Percentiles rank a stretch among this genome's conserved stretches.
Conservation (phyloP, 2,329 filamentous ascomycete species). For the Emericellopsis cladophorae region DNA sequence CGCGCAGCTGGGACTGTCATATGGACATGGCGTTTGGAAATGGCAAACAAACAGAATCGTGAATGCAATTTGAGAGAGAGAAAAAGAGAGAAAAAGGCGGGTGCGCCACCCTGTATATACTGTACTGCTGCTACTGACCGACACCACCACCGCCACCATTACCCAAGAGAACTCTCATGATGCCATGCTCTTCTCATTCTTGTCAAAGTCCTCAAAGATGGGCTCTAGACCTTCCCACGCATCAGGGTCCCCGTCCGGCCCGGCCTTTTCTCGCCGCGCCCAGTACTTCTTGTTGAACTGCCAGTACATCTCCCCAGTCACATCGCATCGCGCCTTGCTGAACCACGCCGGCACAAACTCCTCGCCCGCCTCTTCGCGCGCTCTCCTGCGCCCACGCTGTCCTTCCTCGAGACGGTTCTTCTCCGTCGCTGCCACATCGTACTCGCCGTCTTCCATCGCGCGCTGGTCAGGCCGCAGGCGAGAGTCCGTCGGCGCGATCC, state of each 20-base stretch:
- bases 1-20: too few species aligned
- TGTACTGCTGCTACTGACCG: background rate
- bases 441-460: constrained; percentile 97
- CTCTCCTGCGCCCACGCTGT: constrained; percentile 64
- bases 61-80: too few species aligned
- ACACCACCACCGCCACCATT: too few species aligned
- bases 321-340: constrained; percentile 52
- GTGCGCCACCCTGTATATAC: too few species aligned
- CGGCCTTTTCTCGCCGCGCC: constrained; percentile 56
- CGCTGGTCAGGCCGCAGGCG: constrained; percentile 87
- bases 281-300: constrained; percentile 83
- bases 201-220: constrained; percentile 41
- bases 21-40: too few species aligned
- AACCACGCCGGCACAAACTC: constrained; percentile 86
- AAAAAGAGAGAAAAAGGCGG: too few species aligned
- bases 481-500: constrained; percentile 85
- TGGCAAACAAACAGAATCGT: too few species aligned
- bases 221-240: constrained; percentile 65
- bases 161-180: background rate
- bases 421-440: constrained; percentile 83
- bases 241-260: constrained; percentile 38
- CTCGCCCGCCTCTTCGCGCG: constrained; percentile 65
- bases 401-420: constrained; percentile 92
- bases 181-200: background rate
- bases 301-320: constrained; percentile 87